A percentile compares a stretch with the other conserved stretches of the same genome.
phyloP scores from a whole-genome alignment of 1,139 yeast genomes.

The Debaryomyces udenii region DNA sequence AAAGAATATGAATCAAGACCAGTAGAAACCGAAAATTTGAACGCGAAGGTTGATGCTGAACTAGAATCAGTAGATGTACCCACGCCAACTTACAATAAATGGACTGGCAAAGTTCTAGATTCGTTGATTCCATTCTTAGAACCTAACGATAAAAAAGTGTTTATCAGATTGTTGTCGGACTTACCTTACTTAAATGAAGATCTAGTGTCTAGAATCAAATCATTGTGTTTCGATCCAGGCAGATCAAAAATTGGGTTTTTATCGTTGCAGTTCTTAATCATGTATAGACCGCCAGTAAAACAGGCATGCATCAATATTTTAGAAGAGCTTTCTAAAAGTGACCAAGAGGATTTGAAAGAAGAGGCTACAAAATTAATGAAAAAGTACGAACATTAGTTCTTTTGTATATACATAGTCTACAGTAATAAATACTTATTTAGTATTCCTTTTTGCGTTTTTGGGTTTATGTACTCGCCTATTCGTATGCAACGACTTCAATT shows the following conservation, averaged over 20 bases:
- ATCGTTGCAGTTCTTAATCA: slow-evolving; percentile 75
- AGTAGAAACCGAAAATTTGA: slow-evolving; percentile 11
- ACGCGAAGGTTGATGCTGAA: slow-evolving; percentile 14
- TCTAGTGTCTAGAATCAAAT: slow-evolving; percentile 64
- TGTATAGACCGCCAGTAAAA: slow-evolving; percentile 88
- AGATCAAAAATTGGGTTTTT: slow-evolving; percentile 80
- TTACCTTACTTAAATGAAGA: slow-evolving; percentile 71
- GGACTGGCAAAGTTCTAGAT: slow-evolving; percentile 77
- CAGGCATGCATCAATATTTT: slow-evolving; percentile 66
- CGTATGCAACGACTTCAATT: slow-evolving; percentile 1
- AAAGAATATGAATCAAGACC: slow-evolving; percentile 17
- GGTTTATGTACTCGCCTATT: slow-evolving; percentile 6
- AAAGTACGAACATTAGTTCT: slow-evolving; percentile 35
- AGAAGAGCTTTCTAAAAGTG: slow-evolving; percentile 53
- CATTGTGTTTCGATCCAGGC: slow-evolving; percentile 84
- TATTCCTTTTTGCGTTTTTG: slow-evolving; percentile 3
- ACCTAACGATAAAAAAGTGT: slow-evolving; percentile 72
- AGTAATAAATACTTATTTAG: neutral
- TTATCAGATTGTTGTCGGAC: slow-evolving; percentile 82
- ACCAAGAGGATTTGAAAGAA: slow-evolving; percentile 56
- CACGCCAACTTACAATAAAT: slow-evolving; percentile 59
- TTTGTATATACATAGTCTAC: slow-evolving; percentile 5
- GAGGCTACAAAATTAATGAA: slow-evolving; percentile 57
- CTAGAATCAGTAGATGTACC: slow-evolving; percentile 20
- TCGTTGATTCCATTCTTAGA: slow-evolving; percentile 84